These are phyloP conservation scores for Diaporthe sp. DNA, from an alignment of 2,329 filamentous ascomycete genomes.

Conservation along the genomic window DNA sequence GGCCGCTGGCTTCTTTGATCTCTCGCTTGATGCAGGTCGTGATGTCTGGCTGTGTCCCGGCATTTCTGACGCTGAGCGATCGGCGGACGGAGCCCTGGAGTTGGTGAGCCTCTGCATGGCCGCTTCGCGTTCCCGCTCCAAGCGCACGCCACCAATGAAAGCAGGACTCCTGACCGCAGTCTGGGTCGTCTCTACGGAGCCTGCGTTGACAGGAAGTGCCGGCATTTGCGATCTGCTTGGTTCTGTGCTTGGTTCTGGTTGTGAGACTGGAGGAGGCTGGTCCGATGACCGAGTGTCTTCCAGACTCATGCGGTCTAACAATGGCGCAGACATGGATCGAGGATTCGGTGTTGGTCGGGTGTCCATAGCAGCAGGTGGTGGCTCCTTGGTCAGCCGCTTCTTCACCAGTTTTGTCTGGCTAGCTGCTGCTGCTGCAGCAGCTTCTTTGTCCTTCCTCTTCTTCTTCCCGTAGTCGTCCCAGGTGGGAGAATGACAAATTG, in stretches of 20 bases:
- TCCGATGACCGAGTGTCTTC: slow-evolving; percentile 20
- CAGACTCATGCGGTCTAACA: slow-evolving; percentile 32
- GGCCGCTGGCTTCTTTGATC: slow-evolving; percentile 33
- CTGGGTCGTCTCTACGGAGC: slow-evolving; percentile 24
- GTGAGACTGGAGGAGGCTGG: slow-evolving; percentile 42
- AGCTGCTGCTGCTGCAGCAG: neutral
- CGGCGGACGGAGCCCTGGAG: slow-evolving; percentile 32
- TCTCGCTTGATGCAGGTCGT: slow-evolving; percentile 23
- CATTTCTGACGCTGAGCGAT: slow-evolving; percentile 31
- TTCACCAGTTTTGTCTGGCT: slow-evolving; percentile 53
- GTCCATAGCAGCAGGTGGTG: slow-evolving; percentile 44
- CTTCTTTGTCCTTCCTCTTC: slow-evolving; percentile 65
- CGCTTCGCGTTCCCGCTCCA: slow-evolving; percentile 56
- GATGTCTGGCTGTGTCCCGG: neutral
- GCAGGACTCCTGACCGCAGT: slow-evolving; percentile 41
- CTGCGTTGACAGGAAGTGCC: slow-evolving; percentile 20
- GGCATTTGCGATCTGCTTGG: neutral
- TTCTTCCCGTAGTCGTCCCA: slow-evolving; percentile 70
- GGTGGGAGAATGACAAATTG: slow-evolving; percentile 72
- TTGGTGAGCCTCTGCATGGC: slow-evolving; percentile 41
- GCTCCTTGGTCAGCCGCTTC: slow-evolving; percentile 54
- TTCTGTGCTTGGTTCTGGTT: slow-evolving; percentile 2
- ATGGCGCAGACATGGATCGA: slow-evolving; percentile 32
- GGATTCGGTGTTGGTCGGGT: slow-evolving; percentile 37
- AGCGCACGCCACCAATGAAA: slow-evolving; percentile 58